Evolutionary conservation across 2,329 filamentous ascomycete species (phyloP).

Genomic region (Rutstroemia sp.): DNA sequence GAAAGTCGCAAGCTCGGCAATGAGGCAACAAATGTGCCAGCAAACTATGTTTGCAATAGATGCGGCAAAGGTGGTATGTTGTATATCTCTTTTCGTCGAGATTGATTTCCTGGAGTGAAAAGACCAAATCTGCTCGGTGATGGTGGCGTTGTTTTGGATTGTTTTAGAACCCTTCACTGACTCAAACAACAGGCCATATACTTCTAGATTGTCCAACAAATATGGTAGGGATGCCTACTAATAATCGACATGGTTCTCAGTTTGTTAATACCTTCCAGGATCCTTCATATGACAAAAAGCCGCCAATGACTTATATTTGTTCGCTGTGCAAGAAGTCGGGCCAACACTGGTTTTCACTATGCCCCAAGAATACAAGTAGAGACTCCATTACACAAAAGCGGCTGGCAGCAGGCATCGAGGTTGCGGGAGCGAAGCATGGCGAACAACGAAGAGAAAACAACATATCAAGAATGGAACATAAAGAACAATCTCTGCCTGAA

Average conservation of each 20-base stretch:
- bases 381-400: constrained; percentile 32
- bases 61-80: constrained; percentile 20
- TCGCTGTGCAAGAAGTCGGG: constrained; percentile 30
- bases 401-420: constrained; percentile 6
- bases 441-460: background rate
- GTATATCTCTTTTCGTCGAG: background rate
- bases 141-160: too few relatives aligned
- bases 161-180: background rate
- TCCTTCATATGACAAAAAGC: constrained; percentile 30
- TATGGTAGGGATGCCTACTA: constrained; percentile 13
- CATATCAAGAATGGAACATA: background rate
- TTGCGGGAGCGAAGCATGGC: background rate
- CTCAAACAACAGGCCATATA: constrained; percentile 31
- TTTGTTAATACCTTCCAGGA: constrained; percentile 18
- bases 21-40: background rate
- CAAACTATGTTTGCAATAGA: constrained; percentile 23
- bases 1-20: background rate
- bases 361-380: constrained; percentile 30
- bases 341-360: constrained; percentile 32
- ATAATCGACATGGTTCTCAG: too few relatives aligned
- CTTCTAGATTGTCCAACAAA: constrained; percentile 36
- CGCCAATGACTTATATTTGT: constrained; percentile 30
- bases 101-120: too few relatives aligned
- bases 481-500: too few relatives aligned
- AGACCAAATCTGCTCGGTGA: too few relatives aligned